These are phyloP conservation scores for Ophiostoma piceae DNA, from an alignment of 2,329 filamentous ascomycete species.

Conservation along the genomic window DNA sequence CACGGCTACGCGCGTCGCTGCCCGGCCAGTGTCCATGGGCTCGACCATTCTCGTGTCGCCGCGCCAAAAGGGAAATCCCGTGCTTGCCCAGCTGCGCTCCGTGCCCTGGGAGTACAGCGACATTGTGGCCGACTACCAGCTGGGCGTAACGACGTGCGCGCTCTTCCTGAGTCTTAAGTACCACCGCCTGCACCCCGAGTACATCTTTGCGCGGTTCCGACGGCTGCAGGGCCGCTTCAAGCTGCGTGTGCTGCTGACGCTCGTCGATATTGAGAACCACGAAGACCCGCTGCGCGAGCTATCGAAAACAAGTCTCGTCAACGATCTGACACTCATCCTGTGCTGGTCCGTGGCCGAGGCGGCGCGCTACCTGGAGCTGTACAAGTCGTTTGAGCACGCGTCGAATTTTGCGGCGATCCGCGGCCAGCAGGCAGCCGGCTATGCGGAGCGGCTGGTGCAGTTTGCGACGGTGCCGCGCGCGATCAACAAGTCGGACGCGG, in stretches of 20 bases:
- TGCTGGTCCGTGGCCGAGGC: constrained; percentile 95
- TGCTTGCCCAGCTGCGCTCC: constrained; percentile 74
- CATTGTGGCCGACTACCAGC: constrained; percentile 88
- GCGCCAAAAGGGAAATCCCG: constrained; percentile 90
- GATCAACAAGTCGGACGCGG: constrained; percentile 91
- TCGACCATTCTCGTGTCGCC: constrained; percentile 85
- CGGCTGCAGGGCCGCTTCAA: constrained; percentile 79
- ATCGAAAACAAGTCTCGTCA: constrained; percentile 85
- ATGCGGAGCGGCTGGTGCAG: constrained; percentile 81
- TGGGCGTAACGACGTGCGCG: constrained; percentile 82
- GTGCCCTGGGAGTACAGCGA: constrained; percentile 96
- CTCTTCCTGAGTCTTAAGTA: constrained; percentile 92
- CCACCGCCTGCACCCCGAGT: constrained; percentile 93
- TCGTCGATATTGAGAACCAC: constrained; percentile 94
- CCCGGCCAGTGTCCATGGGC: constrained; percentile 42
- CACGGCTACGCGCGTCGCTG: background rate
- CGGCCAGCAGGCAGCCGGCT: constrained; percentile 75
- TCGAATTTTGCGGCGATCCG: constrained; percentile 67
- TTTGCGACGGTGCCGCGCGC: constrained; percentile 86
- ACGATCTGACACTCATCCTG: constrained; percentile 84
- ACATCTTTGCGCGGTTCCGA: constrained; percentile 90
- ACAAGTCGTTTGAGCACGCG: constrained; percentile 90
- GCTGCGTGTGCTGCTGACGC: constrained; percentile 76
- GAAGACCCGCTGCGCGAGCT: constrained; percentile 85
- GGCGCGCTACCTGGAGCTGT: constrained; percentile 87